These are phyloP conservation scores for Platismatia glauca DNA, from an alignment of 495 filamentous ascomycete genomes.

Conservation along the genomic window DNA sequence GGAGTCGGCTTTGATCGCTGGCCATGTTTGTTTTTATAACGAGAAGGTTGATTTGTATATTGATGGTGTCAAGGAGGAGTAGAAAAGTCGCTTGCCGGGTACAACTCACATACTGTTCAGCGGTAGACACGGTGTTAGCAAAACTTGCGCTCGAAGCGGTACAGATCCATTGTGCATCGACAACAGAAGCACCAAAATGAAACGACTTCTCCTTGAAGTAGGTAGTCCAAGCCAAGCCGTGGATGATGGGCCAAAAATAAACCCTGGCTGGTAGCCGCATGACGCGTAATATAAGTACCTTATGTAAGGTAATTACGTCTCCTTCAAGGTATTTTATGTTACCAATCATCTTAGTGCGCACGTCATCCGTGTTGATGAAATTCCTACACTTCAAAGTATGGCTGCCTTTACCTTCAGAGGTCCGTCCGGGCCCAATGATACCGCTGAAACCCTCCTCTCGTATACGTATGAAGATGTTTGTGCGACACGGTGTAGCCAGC, in stretches of 20 bases:
- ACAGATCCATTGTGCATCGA: neutral
- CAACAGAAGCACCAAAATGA: neutral
- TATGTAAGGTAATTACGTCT: too few relatives aligned
- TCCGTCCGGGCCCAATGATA: neutral
- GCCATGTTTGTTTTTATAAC: constrained; percentile 49
- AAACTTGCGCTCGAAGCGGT: neutral
- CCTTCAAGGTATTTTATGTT: too few relatives aligned
- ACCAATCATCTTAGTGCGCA: constrained; percentile 9
- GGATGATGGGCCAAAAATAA: neutral
- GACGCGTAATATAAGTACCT: neutral
- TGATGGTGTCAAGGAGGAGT: constrained; percentile 39
- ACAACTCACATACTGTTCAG: neutral
- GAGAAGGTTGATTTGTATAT: constrained; percentile 51
- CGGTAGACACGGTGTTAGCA: neutral
- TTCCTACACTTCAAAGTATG: neutral
- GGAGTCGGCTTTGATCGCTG: constrained; percentile 29
- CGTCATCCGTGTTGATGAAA: constrained; percentile 10
- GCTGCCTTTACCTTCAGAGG: neutral
- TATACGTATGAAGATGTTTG: constrained; percentile 3
- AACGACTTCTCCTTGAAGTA: neutral
- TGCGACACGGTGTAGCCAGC: constrained; percentile 9
- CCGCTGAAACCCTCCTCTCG: neutral
- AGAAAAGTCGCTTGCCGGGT: neutral
- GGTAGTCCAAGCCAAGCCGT: neutral
- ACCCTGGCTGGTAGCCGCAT: neutral